Evolutionary conservation across 139 green algal species (phyloP), one percentile per base, ranked within the genome.

Genomic region (Chlamydomonas sp.): DNA sequence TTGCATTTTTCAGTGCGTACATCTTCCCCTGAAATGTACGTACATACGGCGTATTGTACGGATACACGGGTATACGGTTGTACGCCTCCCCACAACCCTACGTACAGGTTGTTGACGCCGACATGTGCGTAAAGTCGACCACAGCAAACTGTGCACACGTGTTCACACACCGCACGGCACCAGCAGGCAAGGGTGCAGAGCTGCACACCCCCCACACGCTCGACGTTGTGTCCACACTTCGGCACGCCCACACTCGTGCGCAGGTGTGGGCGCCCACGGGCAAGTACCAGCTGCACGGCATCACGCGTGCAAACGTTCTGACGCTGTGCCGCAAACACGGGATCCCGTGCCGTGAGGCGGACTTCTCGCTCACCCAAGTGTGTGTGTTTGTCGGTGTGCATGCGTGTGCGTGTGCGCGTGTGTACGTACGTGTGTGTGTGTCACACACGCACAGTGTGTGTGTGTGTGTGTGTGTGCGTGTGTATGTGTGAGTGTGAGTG

Each of bases 351-450:
- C 36, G 65, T 2, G 85, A 91, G 73, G 69, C 67, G 16, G 83
- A 90, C 79, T 92, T 93, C 47, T 72, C 75, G 2, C 75, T 91
- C 6, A 87, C 85, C 2, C 70, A 90, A 77, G 80, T 84, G 48
- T 8, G 71, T 54, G 43, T n/a, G 20, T 54, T 20, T 26, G 43
- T 54, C 20, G 43, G 13, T 54, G 43, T 54, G 13, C 20, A 54
- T 54, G 20, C 43, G 43, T 26, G 16, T 13, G 16, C 43, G 13
- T n/a, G n/a, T n/a, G n/a, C n/a, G n/a, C n/a, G n/a, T n/a, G n/a
- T n/a, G n/a, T n/a, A n/a, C n/a, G n/a, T n/a, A n/a, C n/a, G n/a
- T n/a, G n/a, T n/a, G n/a, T n/a, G n/a, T n/a, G n/a, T 54, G 43
- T 20, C 43, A 54, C 43, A 54, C n/a, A n/a, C n/a, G n/a, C n/a